Evolutionary conservation across 352 stramenopile genomes (phyloP).

Genomic region (Discostella stelligera): DNA sequence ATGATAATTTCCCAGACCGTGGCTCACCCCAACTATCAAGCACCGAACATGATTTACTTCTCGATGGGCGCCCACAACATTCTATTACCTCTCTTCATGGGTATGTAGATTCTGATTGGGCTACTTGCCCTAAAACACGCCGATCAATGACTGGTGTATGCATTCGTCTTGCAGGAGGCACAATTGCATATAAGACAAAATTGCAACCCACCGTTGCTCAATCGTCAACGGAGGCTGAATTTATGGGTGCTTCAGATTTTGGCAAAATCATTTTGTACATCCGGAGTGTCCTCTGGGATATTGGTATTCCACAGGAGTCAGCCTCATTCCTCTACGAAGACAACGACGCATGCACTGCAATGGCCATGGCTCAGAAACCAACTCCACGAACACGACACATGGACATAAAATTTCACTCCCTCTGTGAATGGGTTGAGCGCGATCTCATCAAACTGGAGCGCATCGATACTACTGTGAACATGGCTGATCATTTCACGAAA

Average conservation of each 20-base stretch:
- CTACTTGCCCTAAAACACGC: conserved; percentile 12
- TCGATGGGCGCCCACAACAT: neutral
- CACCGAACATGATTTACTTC: neutral
- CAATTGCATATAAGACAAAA: too few species aligned
- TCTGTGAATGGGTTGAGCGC: conserved; percentile 12
- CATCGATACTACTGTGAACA: neutral
- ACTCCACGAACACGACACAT: conserved; percentile 9
- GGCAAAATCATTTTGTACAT: conserved; percentile 5
- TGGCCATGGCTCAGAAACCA: conserved; percentile 14
- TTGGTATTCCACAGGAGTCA: neutral
- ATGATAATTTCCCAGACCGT: neutral
- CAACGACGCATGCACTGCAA: neutral
- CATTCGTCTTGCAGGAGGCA: too few species aligned
- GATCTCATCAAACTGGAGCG: neutral
- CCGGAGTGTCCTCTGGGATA: conserved; percentile 9
- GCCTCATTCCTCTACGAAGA: neutral
- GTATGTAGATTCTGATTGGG: conserved; percentile 1
- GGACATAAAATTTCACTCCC: conserved; percentile 24
- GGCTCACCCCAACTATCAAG: neutral
- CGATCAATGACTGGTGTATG: neutral
- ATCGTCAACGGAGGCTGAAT: conserved; percentile 2
- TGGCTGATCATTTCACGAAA: neutral
- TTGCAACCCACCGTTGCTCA: too few species aligned
- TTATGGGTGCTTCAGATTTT: conserved; percentile 6
- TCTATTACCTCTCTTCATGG: neutral